A percentile compares a stretch with the other conserved stretches of the same genome.
Conservation (phyloP, 495 filamentous ascomycete genomes). For the Aspergillus steynii region DNA sequence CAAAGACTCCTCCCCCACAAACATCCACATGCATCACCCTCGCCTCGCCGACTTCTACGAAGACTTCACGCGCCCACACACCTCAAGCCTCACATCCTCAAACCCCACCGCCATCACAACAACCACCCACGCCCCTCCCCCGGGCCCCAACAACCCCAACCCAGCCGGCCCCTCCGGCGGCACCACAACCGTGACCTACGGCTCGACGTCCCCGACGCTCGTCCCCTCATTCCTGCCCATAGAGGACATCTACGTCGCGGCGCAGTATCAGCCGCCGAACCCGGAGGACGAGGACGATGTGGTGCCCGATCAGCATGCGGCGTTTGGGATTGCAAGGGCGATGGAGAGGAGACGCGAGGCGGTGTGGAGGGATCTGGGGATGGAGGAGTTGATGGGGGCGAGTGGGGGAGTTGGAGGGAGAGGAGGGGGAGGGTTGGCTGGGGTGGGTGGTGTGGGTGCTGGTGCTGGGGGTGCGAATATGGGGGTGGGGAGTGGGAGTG, state of each 20-base stretch:
- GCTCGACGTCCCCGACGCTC: constrained; percentile 34
- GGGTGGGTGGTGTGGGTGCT: constrained; percentile 38
- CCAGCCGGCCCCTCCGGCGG: too few species aligned
- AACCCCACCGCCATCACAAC: constrained; percentile 7
- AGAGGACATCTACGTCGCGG: constrained; percentile 82
- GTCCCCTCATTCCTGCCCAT: constrained; percentile 51
- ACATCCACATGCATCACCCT: constrained; percentile 81
- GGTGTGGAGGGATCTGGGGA: constrained; percentile 84
- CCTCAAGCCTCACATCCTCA: constrained; percentile 23
- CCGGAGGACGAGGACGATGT: constrained; percentile 98
- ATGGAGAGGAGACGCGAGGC: constrained; percentile 63
- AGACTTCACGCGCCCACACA: constrained; percentile 62
- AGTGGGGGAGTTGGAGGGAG: constrained; percentile 25
- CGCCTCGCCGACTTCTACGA: constrained; percentile 90
- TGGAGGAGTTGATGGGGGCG: constrained; percentile 65
- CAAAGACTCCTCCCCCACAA: constrained; percentile 85
- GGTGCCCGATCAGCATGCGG: constrained; percentile 95
- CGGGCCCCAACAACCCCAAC: neutral
- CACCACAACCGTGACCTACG: constrained; percentile 27
- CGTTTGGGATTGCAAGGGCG: constrained; percentile 90
- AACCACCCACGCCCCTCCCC: neutral
- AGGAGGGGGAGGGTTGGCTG: constrained; percentile 35
- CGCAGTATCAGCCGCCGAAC: constrained; percentile 88
- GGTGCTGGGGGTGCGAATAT: constrained; percentile 36
- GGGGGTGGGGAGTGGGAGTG: constrained; percentile 47